These are phyloP conservation scores for Geum urbanum DNA, from an alignment of 306 rosid species.

Conservation along the genomic window DNA sequence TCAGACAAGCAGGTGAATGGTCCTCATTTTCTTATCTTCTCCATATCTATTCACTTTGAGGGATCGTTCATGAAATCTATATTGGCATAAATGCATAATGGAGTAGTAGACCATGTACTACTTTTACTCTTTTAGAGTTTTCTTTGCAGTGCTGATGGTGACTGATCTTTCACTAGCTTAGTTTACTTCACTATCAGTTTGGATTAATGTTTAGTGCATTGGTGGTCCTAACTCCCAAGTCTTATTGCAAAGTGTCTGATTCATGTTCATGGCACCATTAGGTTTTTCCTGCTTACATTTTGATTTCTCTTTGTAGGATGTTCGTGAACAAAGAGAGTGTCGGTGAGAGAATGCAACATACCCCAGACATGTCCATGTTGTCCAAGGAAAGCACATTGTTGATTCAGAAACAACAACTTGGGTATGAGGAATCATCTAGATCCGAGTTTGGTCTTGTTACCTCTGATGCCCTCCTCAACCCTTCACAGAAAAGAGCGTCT, in stretches of 20 bases:
- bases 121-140: neutral
- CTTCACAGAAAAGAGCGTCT: constrained; percentile 43
- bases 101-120: neutral
- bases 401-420: constrained; percentile 42
- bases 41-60: constrained; percentile 7
- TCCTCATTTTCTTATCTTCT: constrained; percentile 5
- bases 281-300: neutral
- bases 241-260: neutral
- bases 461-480: constrained; percentile 64
- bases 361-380: constrained; percentile 47
- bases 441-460: constrained; percentile 62
- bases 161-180: neutral
- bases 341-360: constrained; percentile 45
- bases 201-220: neutral
- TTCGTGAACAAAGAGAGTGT: constrained; percentile 47
- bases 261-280: neutral
- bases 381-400: constrained; percentile 42
- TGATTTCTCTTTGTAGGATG: constrained; percentile 45
- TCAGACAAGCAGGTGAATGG: constrained; percentile 55
- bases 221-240: constrained; percentile 2
- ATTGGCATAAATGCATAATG: neutral
- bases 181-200: neutral
- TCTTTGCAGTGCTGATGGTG: constrained; percentile 2
- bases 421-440: constrained; percentile 52
- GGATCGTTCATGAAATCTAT: neutral